phyloP scores from a whole-genome alignment of 2,329 filamentous ascomycete species.

The Annulohypoxylon truncatum region DNA sequence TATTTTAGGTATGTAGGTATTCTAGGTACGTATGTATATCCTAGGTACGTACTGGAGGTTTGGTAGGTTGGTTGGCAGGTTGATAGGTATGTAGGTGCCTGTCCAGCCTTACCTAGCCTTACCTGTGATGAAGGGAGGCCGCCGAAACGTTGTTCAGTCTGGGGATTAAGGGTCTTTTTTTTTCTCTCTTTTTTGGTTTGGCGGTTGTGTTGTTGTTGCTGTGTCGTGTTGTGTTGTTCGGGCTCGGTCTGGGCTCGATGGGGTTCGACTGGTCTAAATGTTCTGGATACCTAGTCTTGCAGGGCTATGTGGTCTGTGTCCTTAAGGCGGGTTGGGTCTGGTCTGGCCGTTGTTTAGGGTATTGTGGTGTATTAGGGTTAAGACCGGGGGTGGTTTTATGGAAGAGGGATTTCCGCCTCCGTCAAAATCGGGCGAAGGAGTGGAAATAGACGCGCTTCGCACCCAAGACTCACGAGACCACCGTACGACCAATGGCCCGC shows the following conservation, averaged over 20 bases:
- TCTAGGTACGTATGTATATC: too few species aligned
- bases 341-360: neutral
- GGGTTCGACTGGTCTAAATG: neutral
- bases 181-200: neutral
- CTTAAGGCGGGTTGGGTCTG: neutral
- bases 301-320: neutral
- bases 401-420: neutral
- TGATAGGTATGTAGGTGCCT: too few species aligned
- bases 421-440: constrained; percentile 17
- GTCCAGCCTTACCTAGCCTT: too few species aligned
- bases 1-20: too few species aligned
- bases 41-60: too few species aligned
- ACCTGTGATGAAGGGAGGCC: constrained; percentile 13
- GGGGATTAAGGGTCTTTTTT: neutral
- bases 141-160: too few species aligned
- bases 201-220: neutral
- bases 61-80: too few species aligned
- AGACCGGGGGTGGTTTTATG: constrained; percentile 25
- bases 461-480: constrained; percentile 23
- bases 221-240: neutral
- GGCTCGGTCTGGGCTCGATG: constrained; percentile 5
- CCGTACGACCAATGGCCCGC: constrained; percentile 27
- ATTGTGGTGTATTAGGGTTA: neutral
- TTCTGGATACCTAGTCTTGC: neutral
- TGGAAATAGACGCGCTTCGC: constrained; percentile 26